Percentiles rank a stretch among this genome's conserved stretches.
Conservation (phyloP, 2,329 filamentous ascomycete species). For the Harringtonia lauricola region DNA sequence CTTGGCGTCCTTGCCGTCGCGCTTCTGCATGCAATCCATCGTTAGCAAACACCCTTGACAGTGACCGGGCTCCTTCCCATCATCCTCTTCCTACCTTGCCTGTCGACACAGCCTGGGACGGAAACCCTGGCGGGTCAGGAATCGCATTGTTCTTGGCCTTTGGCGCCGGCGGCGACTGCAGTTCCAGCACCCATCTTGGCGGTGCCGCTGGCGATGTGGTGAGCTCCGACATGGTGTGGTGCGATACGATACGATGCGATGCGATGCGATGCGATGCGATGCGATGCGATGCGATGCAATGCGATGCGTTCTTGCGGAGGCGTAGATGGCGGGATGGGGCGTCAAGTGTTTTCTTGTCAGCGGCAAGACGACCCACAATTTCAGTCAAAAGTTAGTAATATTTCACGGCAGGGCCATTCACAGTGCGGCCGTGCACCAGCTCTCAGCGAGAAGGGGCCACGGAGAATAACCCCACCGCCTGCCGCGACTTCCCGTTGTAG, state of each 20-base stretch:
- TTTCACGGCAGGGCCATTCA: too few relatives aligned
- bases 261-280: too few relatives aligned
- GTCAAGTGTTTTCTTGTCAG: too few relatives aligned
- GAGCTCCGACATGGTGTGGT: conserved; percentile 16
- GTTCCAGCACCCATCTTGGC: conserved; percentile 76
- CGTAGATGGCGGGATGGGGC: too few relatives aligned
- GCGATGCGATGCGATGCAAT: neutral
- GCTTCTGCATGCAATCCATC: conserved; percentile 21
- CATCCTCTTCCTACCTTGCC: conserved; percentile 40
- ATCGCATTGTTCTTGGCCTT: conserved; percentile 59
- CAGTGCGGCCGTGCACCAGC: too few relatives aligned
- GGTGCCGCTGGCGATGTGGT: conserved; percentile 13
- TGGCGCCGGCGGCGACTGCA: conserved; percentile 57
- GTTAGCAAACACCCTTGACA: too few relatives aligned
- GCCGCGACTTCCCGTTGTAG: conserved; percentile 6
- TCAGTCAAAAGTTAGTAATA: too few relatives aligned
- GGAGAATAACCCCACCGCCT: neutral
- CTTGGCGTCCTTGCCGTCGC: conserved; percentile 22
- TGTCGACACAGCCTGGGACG: conserved; percentile 34
- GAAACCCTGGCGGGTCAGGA: conserved; percentile 79
- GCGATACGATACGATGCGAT: too few relatives aligned
- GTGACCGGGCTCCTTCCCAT: too few relatives aligned
- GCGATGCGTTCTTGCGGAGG: neutral
- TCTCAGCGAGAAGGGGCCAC: too few relatives aligned
- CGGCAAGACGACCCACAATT: too few relatives aligned